Conservation (phyloP, 129 eudicot species). For the Lactuca saligna region DNA sequence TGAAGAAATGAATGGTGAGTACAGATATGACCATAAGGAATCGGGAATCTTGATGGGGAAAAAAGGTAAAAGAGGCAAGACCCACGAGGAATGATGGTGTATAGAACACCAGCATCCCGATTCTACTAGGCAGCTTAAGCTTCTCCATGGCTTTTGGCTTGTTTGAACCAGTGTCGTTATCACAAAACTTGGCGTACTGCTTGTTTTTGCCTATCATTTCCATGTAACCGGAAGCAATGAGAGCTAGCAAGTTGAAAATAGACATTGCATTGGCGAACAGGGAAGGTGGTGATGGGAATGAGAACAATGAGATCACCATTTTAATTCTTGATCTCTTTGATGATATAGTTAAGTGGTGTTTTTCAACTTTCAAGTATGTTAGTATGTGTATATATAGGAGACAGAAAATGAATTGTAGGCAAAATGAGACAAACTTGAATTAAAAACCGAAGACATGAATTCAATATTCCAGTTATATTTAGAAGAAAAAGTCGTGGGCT, state of each 20-base stretch:
- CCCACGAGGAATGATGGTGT: constrained; percentile 49
- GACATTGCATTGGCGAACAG: constrained; percentile 31
- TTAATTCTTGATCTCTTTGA: constrained; percentile 3
- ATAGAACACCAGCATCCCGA: constrained; percentile 52
- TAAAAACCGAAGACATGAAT: too few relatives aligned
- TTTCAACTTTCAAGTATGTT: constrained; percentile 38
- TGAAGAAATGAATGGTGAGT: constrained; percentile 48
- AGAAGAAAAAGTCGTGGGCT: too few relatives aligned
- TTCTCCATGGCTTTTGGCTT: constrained; percentile 8
- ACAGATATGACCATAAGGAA: constrained; percentile 36
- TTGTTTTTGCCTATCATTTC: constrained; percentile 45
- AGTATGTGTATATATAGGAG: constrained; percentile 5
- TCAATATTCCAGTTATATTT: too few relatives aligned
- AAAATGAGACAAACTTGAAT: too few relatives aligned
- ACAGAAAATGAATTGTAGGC: too few relatives aligned
- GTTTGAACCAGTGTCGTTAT: constrained; percentile 1
- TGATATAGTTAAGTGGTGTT: constrained; percentile 34
- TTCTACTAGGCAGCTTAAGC: constrained; percentile 36
- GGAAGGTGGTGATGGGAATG: constrained; percentile 39
- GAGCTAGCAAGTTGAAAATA: constrained; percentile 7
- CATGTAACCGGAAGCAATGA: constrained; percentile 22
- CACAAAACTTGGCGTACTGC: constrained; percentile 57
- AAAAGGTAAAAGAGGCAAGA: constrained; percentile 28
- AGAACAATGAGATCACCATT: constrained; percentile 18
- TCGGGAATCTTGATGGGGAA: constrained; percentile 36